Conservation (phyloP, 225 moss, liverwort and hornwort species). For the Asterella californica region DNA sequence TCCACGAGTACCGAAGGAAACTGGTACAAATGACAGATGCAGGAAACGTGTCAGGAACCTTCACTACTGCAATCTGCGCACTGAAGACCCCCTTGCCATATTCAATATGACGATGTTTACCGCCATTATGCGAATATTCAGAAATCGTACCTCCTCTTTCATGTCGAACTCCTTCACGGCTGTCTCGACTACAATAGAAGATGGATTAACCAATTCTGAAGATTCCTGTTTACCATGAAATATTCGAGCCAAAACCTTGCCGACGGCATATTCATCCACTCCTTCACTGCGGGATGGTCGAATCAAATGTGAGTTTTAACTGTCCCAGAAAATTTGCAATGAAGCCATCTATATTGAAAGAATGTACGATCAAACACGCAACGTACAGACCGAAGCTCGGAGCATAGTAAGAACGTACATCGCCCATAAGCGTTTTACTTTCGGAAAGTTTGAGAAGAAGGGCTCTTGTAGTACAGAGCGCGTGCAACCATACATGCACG, state of each 20-base stretch:
- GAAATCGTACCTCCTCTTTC: constrained; percentile 95
- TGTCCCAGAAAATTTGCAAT: too few species aligned
- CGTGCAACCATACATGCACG: neutral
- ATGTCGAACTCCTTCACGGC: constrained; percentile 74
- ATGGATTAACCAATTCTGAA: constrained; percentile 15
- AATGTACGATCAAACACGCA: too few species aligned
- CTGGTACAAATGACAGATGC: too few species aligned
- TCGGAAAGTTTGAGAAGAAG: too few species aligned
- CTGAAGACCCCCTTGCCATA: too few species aligned
- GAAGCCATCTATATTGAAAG: too few species aligned
- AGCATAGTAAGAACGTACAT: too few species aligned
- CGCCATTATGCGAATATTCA: too few species aligned
- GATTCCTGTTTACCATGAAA: constrained; percentile 53
- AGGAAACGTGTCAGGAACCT: neutral
- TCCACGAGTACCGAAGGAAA: too few species aligned
- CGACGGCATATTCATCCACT: constrained; percentile 74
- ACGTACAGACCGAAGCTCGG: too few species aligned
- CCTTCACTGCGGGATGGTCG: constrained; percentile 63
- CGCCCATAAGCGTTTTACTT: too few species aligned
- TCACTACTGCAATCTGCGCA: neutral
- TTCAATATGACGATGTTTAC: neutral
- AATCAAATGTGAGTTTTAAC: neutral
- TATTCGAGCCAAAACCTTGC: constrained; percentile 68
- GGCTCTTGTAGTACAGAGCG: too few species aligned
- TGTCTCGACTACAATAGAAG: constrained; percentile 63